phyloP scores from a whole-genome alignment of 192 early-diverging fungal species.

The Coemansia brasiliensis region DNA sequence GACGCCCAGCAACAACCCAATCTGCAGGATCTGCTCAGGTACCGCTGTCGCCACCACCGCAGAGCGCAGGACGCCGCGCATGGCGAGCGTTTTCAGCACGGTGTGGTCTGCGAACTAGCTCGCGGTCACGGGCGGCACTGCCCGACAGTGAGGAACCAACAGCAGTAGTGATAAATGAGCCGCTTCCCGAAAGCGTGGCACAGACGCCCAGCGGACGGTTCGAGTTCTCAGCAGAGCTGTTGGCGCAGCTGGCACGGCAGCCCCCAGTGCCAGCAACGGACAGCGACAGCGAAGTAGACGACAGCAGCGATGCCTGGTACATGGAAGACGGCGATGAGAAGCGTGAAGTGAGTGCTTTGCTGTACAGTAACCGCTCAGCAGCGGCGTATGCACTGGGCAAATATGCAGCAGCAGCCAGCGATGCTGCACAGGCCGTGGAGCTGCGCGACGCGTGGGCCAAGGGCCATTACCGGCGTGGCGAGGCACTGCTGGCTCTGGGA shows the following conservation, averaged over 20 bases:
- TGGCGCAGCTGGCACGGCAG: constrained; percentile 21
- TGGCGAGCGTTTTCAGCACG: constrained; percentile 18
- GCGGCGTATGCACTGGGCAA: constrained; percentile 44
- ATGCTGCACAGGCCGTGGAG: constrained; percentile 23
- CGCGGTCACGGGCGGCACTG: background rate
- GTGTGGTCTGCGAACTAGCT: background rate
- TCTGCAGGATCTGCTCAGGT: background rate
- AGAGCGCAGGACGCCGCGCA: constrained; percentile 16
- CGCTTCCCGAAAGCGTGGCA: constrained; percentile 27
- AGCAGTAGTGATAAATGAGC: constrained; percentile 38
- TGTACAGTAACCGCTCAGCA: constrained; percentile 51
- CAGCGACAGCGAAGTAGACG: constrained; percentile 9
- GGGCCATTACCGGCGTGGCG: constrained; percentile 66
- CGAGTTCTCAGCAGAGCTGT: constrained; percentile 41
- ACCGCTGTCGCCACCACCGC: background rate
- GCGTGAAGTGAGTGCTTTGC: constrained; percentile 35
- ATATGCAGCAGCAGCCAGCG: constrained; percentile 39
- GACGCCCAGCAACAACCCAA: background rate
- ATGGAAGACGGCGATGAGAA: constrained; percentile 33
- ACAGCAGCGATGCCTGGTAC: constrained; percentile 12
- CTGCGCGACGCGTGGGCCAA: constrained; percentile 50
- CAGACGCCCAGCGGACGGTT: constrained; percentile 31
- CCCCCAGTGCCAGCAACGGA: too few relatives aligned
- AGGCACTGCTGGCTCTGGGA: constrained; percentile 56
- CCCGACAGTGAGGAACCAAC: background rate